These are phyloP conservation scores for Schizosaccharomyces japonicus DNA, from an alignment of 805 yeast species.

Conservation along the genomic window DNA sequence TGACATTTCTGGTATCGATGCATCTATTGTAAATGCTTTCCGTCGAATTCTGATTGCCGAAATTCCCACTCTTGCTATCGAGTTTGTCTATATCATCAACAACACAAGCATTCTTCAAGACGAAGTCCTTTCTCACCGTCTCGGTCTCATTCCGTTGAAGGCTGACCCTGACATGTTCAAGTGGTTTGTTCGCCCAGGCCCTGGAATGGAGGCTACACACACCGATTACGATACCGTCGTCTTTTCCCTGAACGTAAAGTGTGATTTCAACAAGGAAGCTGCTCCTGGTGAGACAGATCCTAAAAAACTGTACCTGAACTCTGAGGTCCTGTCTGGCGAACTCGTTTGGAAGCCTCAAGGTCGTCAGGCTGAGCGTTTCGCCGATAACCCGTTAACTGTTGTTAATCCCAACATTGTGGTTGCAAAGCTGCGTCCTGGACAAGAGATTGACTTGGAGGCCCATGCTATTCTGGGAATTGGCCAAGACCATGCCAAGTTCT, in stretches of 20 bases:
- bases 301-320: constrained; percentile 55
- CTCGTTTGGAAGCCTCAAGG: constrained; percentile 83
- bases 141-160: constrained; percentile 74
- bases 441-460: constrained; percentile 72
- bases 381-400: constrained; percentile 18
- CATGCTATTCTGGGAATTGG: constrained; percentile 86
- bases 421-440: constrained; percentile 90
- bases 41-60: constrained; percentile 92
- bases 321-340: constrained; percentile 59
- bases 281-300: constrained; percentile 60
- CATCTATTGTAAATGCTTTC: constrained; percentile 86
- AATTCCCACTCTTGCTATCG: constrained; percentile 90
- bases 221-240: constrained; percentile 81
- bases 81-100: constrained; percentile 69
- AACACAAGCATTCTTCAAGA: constrained; percentile 94
- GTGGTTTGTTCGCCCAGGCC: constrained; percentile 28
- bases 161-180: constrained; percentile 72
- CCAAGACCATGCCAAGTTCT: constrained; percentile 86
- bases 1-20: constrained; percentile 66
- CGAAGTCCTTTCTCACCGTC: constrained; percentile 86
- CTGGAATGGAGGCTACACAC: constrained; percentile 18
- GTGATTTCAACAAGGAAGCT: constrained; percentile 70
- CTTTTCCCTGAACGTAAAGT: constrained; percentile 52
- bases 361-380: constrained; percentile 50
- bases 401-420: constrained; percentile 72